Evolutionary conservation across 2,329 filamentous ascomycete genomes (phyloP), one percentile per base, ranked within the genome.

Genomic region (Pochonia chlamydosporia): DNA sequence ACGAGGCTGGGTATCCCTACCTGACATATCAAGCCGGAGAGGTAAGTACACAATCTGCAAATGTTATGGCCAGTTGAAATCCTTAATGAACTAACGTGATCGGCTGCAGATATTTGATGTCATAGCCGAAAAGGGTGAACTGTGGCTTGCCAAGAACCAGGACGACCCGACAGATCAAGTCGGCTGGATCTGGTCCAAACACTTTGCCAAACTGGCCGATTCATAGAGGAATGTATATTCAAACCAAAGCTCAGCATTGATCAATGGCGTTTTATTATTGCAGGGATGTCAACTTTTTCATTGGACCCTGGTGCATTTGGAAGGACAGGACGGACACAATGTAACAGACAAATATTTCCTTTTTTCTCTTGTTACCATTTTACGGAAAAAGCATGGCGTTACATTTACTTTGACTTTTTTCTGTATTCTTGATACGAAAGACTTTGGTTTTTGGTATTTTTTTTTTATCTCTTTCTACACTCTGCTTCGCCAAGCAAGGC

Each of bases 151-250:
- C 45, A 89, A 89, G 66, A 99, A 99, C 63, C 93, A 99, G 69
- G 93, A 99, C 61, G 93, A 99, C 65, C 72, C 82, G 2, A 76
- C 73, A 10, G 79, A 86, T 54, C 78, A 83, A 54, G 84, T 97
- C 28, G 93, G 93, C 44, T 99, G 93, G 93, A 96, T 99, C 59
- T 99, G 93, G 93, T 95, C 91, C 59, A 96, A 96, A 67, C 93
- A 99, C 70, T 99, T 99, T 74, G 86, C 86, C 45, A 81, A 79
- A 62, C 61, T 82, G 53, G 78, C 78, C 42, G 79, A 81, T 60
- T 67, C 69, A 46, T 73, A 39, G 20, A 11, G 18, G 20, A 36
- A 39, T 21, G 33, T 13, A 33, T 33, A 33, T 33, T n/a, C 30
- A 33, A n/a, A 5, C 5, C 5, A 5, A 33, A 10, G 5, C 9